Evolutionary conservation across 768 basidiomycete genomes (phyloP).

Genomic region (Boletus rubescentipes): DNA sequence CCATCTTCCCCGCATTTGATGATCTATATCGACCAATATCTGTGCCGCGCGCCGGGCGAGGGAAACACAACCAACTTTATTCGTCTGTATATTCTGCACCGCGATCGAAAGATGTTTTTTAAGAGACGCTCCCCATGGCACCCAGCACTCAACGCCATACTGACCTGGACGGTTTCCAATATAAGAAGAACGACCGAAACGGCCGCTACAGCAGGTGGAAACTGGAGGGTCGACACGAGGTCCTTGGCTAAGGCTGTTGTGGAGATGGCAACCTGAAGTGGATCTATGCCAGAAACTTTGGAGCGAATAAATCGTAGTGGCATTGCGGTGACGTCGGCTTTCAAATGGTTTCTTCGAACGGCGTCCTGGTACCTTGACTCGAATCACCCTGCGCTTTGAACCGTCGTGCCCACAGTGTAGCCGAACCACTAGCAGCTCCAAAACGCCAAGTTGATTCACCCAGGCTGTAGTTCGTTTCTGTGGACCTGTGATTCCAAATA

Average conservation of each 20-base stretch:
- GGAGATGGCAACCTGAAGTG: conserved; percentile 31
- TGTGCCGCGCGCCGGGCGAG: conserved; percentile 42
- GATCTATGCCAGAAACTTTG: conserved; percentile 24
- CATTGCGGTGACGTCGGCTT: conserved; percentile 14
- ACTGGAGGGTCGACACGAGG: conserved; percentile 35
- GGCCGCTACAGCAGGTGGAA: conserved; percentile 44
- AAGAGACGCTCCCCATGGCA: not conserved
- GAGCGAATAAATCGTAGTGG: conserved; percentile 31
- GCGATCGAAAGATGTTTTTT: not conserved
- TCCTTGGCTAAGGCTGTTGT: conserved; percentile 32
- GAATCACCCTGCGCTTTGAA: not conserved
- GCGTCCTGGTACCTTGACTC: not conserved
- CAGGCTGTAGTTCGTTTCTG: not conserved
- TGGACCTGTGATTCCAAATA: not conserved
- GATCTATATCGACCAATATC: conserved; percentile 42
- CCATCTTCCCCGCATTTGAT: conserved; percentile 46
- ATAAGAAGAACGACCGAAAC: conserved; percentile 42
- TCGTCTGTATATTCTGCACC: conserved; percentile 32
- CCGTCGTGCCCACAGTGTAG: not conserved
- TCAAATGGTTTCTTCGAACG: not conserved
- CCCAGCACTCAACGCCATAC: not conserved
- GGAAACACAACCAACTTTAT: conserved; percentile 40
- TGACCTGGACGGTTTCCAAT: conserved; percentile 46
- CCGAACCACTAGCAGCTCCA: no score
- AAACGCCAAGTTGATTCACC: not conserved